Conservation (phyloP, 192 early-diverging fungal species). For the Paraglomus brasilianum region DNA sequence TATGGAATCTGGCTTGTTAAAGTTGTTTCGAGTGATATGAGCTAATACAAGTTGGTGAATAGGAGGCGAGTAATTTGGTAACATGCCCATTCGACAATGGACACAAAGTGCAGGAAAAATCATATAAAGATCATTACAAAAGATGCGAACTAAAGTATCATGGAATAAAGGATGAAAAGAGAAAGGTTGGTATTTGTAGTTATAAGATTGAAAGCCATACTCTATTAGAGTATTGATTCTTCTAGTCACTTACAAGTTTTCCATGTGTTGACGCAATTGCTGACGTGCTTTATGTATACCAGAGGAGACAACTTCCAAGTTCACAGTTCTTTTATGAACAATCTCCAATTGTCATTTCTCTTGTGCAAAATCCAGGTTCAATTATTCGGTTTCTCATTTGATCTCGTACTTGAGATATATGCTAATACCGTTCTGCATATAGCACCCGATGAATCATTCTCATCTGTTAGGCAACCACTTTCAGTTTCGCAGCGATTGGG, state of each 20-base stretch:
- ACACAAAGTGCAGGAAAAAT: constrained; percentile 29
- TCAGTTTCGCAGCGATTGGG: constrained; percentile 23
- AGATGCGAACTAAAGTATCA: constrained; percentile 32
- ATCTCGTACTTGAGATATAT: neutral
- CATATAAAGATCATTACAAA: constrained; percentile 25
- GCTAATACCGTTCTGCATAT: neutral
- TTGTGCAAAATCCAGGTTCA: constrained; percentile 27
- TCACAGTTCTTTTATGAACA: constrained; percentile 28
- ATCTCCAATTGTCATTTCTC: constrained; percentile 23
- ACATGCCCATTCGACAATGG: constrained; percentile 30
- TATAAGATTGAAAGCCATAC: neutral
- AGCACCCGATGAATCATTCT: neutral
- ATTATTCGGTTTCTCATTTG: neutral
- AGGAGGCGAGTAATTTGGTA: constrained; percentile 1
- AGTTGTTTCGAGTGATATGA: neutral
- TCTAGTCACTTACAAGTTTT: too few relatives aligned
- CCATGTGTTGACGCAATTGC: neutral
- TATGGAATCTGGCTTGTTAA: too few relatives aligned
- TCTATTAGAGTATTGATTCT: too few relatives aligned
- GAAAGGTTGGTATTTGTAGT: constrained; percentile 16
- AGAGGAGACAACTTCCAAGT: constrained; percentile 29
- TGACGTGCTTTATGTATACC: neutral
- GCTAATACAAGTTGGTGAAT: neutral
- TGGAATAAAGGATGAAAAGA: constrained; percentile 29
- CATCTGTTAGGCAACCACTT: constrained; percentile 1